These are phyloP conservation scores for Aspergillus hortae DNA, from an alignment of 2,329 filamentous ascomycete species.

Conservation along the genomic window DNA sequence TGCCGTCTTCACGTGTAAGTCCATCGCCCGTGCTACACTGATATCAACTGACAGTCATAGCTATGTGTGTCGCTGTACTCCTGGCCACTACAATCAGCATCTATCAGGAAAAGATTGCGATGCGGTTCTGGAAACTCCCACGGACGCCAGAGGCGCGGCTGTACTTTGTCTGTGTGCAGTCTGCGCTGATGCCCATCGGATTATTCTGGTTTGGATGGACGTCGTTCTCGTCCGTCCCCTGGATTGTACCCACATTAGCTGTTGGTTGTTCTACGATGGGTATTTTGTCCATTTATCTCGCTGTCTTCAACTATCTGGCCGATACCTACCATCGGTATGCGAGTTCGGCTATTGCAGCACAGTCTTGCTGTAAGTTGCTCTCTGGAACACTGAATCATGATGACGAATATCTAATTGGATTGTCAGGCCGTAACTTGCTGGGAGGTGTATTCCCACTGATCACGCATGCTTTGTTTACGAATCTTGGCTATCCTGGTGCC, in stretches of 20 bases:
- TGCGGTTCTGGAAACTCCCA: slow-evolving; percentile 44
- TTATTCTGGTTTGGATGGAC: slow-evolving; percentile 80
- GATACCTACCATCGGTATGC: slow-evolving; percentile 85
- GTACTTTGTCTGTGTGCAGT: slow-evolving; percentile 78
- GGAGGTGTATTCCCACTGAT: slow-evolving; percentile 79
- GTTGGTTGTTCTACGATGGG: slow-evolving; percentile 75
- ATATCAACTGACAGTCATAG: slow-evolving; percentile 23
- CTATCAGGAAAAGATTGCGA: slow-evolving; percentile 66
- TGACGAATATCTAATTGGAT: background rate
- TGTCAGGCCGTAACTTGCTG: slow-evolving; percentile 64
- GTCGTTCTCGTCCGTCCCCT: slow-evolving; percentile 58
- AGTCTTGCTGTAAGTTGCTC: slow-evolving; percentile 63
- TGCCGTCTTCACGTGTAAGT: slow-evolving; percentile 61
- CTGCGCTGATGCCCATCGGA: slow-evolving; percentile 70
- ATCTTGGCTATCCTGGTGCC: slow-evolving; percentile 67
- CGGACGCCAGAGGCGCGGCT: slow-evolving; percentile 69
- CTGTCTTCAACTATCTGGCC: slow-evolving; percentile 89
- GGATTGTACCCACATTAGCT: slow-evolving; percentile 68
- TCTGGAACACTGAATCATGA: no score
- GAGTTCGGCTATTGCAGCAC: slow-evolving; percentile 78
- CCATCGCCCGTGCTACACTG: background rate
- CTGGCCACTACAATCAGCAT: slow-evolving; percentile 68
- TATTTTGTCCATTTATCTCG: slow-evolving; percentile 81
- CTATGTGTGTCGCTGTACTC: slow-evolving; percentile 65
- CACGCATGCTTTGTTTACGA: slow-evolving; percentile 67